Evolutionary conservation across 306 rosid species (phyloP).

Genomic region (Hylodesmum podocarpum): DNA sequence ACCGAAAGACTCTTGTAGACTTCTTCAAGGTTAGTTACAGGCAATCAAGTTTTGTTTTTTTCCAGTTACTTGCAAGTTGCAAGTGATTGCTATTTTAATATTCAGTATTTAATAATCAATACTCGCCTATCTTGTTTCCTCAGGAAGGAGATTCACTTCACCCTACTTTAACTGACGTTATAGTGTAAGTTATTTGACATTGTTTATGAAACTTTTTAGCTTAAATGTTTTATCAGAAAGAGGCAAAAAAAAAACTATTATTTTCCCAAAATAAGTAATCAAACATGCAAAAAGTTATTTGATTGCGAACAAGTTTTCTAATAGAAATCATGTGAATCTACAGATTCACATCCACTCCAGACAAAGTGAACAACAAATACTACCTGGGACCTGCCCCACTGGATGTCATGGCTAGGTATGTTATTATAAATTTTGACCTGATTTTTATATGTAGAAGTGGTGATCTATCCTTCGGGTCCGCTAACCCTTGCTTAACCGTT

Average conservation of each 20-base stretch:
- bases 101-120: not conserved
- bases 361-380: conserved; percentile 88
- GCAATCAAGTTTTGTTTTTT: not conserved
- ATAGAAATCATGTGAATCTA: conserved; percentile 16
- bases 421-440: not conserved
- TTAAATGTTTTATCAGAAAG: not conserved
- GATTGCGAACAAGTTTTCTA: not conserved
- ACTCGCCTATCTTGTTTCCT: conserved; percentile 4
- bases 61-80: not conserved
- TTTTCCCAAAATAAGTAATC: not conserved
- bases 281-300: not conserved
- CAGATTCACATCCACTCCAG: conserved; percentile 94
- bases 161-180: conserved; percentile 67
- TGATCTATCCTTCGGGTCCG: not conserved
- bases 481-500: conserved; percentile 6
- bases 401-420: conserved; percentile 90
- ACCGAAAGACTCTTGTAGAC: conserved; percentile 48
- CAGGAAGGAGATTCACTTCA: conserved; percentile 62
- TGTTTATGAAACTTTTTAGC: conserved; percentile 8
- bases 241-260: not conserved
- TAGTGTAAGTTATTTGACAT: conserved; percentile 60
- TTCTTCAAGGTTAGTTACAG: conserved; percentile 59
- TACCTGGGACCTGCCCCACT: conserved; percentile 93
- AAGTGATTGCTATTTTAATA: not conserved
- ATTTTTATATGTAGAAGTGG: not conserved